Evolutionary conservation across 2,329 filamentous ascomycete species (phyloP).

Genomic region (Emmonsia crescens): DNA sequence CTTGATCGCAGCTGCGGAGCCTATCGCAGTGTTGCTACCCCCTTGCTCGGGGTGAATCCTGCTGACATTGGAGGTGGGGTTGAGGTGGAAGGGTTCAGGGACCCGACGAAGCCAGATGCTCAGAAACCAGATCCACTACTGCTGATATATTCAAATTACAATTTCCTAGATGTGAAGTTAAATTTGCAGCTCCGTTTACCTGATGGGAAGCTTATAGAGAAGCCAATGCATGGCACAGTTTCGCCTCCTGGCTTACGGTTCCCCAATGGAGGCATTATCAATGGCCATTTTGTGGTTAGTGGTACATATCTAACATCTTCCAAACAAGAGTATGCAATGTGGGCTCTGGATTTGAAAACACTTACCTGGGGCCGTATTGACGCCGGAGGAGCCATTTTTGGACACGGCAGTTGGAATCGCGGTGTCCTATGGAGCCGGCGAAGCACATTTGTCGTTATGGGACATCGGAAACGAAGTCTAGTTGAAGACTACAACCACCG

Average conservation of each 20-base stretch:
- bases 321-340: constrained; percentile 95
- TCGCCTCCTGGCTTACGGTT: constrained; percentile 90
- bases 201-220: constrained; percentile 75
- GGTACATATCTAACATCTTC: constrained; percentile 96
- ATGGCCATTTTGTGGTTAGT: constrained; percentile 93
- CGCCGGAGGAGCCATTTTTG: constrained; percentile 86
- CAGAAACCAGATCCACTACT: constrained; percentile 46
- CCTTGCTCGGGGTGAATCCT: constrained; percentile 45
- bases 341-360: constrained; percentile 81
- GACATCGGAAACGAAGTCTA: constrained; percentile 82
- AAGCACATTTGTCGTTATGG: constrained; percentile 91
- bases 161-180: constrained; percentile 92
- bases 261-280: constrained; percentile 89
- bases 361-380: constrained; percentile 94
- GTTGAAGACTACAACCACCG: constrained; percentile 98
- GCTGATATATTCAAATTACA: constrained; percentile 98
- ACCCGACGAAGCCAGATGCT: constrained; percentile 21
- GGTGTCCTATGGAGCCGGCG: constrained; percentile 86
- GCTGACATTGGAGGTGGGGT: constrained; percentile 33
- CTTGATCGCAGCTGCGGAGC: constrained; percentile 90
- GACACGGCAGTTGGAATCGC: constrained; percentile 94
- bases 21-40: constrained; percentile 89
- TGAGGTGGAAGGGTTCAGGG: constrained; percentile 29
- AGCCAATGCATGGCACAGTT: constrained; percentile 68
- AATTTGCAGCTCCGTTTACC: constrained; percentile 80